Conservation (phyloP, 73 alveolate genomes). For the Paramecium sonneborni region DNA sequence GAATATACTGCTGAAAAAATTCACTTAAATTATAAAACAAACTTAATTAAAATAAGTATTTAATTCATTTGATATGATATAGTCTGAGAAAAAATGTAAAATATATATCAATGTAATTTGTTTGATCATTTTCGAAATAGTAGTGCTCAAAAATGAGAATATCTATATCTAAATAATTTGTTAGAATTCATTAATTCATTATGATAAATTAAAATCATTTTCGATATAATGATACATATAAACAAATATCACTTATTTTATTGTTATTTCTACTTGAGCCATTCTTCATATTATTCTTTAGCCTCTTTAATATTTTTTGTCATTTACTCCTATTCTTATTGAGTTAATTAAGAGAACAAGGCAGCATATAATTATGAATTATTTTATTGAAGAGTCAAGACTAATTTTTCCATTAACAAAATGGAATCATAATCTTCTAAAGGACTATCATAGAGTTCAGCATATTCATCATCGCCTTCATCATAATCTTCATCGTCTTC, state of each 20-base stretch:
- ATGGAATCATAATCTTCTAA: slow-evolving; percentile 64
- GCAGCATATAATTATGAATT: not conserved
- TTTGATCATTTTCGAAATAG: too few relatives aligned
- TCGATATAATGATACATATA: not conserved
- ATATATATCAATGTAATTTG: too few relatives aligned
- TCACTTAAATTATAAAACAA: too few relatives aligned
- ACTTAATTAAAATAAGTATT: too few relatives aligned
- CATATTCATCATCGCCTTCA: slow-evolving; percentile 64
- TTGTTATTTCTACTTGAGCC: slow-evolving; percentile 28
- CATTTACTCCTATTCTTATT: not conserved
- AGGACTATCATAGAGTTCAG: slow-evolving; percentile 69
- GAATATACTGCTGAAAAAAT: too few relatives aligned
- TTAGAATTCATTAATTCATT: too few relatives aligned
- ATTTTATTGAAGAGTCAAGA: not conserved
- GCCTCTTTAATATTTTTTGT: slow-evolving; percentile 16
- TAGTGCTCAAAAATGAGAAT: too few relatives aligned
- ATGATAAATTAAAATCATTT: not conserved
- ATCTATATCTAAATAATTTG: too few relatives aligned
- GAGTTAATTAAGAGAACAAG: not conserved
- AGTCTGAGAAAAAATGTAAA: too few relatives aligned
- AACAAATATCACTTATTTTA: slow-evolving; percentile 4
- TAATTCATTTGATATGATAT: too few relatives aligned
- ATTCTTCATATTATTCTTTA: slow-evolving; percentile 45
- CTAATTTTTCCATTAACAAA: slow-evolving; percentile 19
- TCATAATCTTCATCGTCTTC: slow-evolving; percentile 57